A percentile compares a stretch with the other conserved stretches of the same genome.
Evolutionary conservation across 805 yeast species (phyloP).

Genomic region (Candida michaelii): DNA sequence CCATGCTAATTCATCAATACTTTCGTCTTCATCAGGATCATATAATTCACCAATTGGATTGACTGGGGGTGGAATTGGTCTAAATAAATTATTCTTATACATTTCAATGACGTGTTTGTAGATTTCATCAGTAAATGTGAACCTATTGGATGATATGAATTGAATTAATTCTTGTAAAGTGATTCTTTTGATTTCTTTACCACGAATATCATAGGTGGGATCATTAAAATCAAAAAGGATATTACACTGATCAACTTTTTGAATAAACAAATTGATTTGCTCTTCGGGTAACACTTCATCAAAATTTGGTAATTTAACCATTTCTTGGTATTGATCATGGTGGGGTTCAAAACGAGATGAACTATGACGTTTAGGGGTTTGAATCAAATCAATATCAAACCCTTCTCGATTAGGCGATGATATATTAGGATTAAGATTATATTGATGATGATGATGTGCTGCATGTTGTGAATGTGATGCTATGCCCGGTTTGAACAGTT

Average conservation of each 20-base stretch:
- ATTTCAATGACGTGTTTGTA: constrained; percentile 83
- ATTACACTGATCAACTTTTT: constrained; percentile 92
- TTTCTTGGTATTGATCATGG: constrained; percentile 38
- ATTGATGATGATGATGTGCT: constrained; percentile 18
- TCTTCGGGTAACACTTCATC: constrained; percentile 84
- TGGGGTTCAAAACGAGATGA: constrained; percentile 89
- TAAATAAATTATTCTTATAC: constrained; percentile 85
- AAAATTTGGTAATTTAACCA: constrained; percentile 78
- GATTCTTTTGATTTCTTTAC: constrained; percentile 86
- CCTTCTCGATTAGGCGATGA: constrained; percentile 65
- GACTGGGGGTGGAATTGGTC: constrained; percentile 98
- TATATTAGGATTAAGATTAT: constrained; percentile 30
- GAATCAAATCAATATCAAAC: constrained; percentile 76
- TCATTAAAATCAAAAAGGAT: constrained; percentile 92
- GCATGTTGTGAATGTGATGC: constrained; percentile 24
- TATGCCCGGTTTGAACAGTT: constrained; percentile 14
- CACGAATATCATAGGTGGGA: constrained; percentile 86
- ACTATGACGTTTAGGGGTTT: constrained; percentile 81
- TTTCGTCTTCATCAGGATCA: constrained; percentile 99
- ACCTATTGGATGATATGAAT: constrained; percentile 77
- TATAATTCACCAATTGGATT: constrained; percentile 94
- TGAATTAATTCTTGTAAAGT: constrained; percentile 89
- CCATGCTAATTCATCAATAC: constrained; percentile 95
- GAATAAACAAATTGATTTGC: constrained; percentile 73
- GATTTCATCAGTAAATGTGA: constrained; percentile 87